Evolutionary conservation across 176 grass and related monocot species (phyloP), one percentile per base, ranked within the genome.

Genomic region (Triticum timopheevii): DNA sequence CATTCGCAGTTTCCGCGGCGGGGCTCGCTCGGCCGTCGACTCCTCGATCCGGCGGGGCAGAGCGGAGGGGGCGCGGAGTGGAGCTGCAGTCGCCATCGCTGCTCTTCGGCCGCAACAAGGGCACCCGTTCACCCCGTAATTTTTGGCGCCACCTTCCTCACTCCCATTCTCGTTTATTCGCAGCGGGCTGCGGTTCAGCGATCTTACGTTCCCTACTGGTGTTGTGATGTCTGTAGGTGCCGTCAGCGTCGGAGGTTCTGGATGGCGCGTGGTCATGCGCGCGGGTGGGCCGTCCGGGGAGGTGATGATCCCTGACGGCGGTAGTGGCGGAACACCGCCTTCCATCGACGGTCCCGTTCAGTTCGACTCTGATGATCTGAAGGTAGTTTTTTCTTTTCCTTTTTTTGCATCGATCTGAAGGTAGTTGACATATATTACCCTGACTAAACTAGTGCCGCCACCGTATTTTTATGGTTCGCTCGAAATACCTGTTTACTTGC

Each of bases 221-320:
- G 42, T 83, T 38, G 64, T 79, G 80, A 31, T 81, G 89, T 28
- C 8, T 81, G 71, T 42, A 89, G 79, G 84, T 59, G 68, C 76
- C 80, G 83, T 83, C 84, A n/a, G 65, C 76, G 69, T 65, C 63
- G 85, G 64, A 36, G 31, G 62, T 74, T 65, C 56, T 15, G 30
- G 77, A 30, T 80, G 72, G 47, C 83, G 49, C 2, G 87, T 82
- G 76, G 71, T 65, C 76, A 54, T 87, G 76, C 34, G 75, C 40
- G 68, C 68, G 30, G 87, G 81, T 10, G 73, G 59, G 17, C 61
- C 87, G 36, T 89, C 88, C 8, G 38, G 88, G 65, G 80, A 90
- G 81, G 90, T 89, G 88, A 85, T 92, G 65, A 84, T 94, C 84
- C 88, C 96, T 7, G 88, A 87, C 44, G 88, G 87, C 27, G 85